Evolutionary conservation across 2,329 filamentous ascomycete species (phyloP).

Genomic region (Myriosclerotinia curreyana): DNA sequence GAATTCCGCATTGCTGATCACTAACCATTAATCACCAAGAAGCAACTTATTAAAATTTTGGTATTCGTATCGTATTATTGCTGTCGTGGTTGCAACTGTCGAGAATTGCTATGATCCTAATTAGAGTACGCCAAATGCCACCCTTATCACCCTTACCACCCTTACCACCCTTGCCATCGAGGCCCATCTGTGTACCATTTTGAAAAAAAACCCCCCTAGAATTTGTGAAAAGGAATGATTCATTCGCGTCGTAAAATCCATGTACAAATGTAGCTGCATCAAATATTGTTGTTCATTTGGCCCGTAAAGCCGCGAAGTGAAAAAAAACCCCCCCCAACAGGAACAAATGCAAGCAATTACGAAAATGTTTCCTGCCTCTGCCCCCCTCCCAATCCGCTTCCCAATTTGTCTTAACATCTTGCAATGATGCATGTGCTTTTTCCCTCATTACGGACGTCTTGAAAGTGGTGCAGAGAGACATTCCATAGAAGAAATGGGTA

Average conservation of each 20-base stretch:
- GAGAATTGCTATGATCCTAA: neutral
- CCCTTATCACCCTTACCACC: too few species aligned
- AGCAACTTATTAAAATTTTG: neutral
- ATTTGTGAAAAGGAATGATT: neutral
- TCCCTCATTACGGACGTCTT: constrained; percentile 6
- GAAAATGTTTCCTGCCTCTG: neutral
- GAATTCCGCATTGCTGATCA: too few species aligned
- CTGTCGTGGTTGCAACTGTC: neutral
- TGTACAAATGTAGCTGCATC: constrained; percentile 18
- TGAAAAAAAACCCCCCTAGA: constrained; percentile 6
- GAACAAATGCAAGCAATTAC: neutral
- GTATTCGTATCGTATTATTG: neutral
- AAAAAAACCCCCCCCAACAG: neutral
- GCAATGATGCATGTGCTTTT: constrained; percentile 2
- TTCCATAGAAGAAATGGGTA: constrained; percentile 15
- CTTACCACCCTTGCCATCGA: constrained; percentile 1
- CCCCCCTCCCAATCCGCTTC: neutral
- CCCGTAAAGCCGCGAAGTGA: constrained; percentile 1
- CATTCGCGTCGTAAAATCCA: constrained; percentile 12
- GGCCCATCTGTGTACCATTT: constrained; percentile 17
- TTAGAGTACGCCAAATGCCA: constrained; percentile 6
- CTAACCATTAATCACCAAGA: too few species aligned
- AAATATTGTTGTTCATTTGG: constrained; percentile 15
- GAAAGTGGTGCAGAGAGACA: constrained; percentile 11
- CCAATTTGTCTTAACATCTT: constrained; percentile 6